Conservation (phyloP, 2,329 filamentous ascomycete genomes). For the Cladosporium halotolerans region DNA sequence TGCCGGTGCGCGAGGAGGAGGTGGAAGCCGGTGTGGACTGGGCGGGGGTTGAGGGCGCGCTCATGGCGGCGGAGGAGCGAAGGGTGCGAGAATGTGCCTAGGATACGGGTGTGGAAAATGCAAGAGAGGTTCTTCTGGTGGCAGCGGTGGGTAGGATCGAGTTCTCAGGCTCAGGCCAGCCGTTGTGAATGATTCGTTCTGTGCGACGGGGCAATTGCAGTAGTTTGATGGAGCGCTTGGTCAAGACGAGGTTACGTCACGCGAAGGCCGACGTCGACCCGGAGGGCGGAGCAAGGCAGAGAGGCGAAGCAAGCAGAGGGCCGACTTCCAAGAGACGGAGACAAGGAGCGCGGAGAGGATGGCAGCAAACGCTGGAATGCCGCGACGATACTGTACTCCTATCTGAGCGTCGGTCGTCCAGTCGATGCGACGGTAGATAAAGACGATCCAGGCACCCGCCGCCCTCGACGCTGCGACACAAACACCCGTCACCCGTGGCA, state of each 20-base stretch:
- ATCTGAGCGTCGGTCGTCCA: background rate
- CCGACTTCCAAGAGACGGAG: background rate
- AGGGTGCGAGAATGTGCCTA: background rate
- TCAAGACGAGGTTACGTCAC: background rate
- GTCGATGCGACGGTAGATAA: background rate
- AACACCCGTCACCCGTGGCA: background rate
- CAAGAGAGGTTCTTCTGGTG: background rate
- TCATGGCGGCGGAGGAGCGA: slow-evolving; percentile 3
- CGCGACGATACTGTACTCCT: background rate
- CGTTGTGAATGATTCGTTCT: background rate
- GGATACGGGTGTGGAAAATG: background rate
- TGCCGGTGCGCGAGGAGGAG: slow-evolving; percentile 16
- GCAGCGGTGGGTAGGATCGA: background rate
- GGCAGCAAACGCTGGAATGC: no score
- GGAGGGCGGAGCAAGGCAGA: background rate
- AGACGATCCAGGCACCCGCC: background rate
- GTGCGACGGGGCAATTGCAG: background rate
- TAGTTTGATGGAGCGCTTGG: background rate
- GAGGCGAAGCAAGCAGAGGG: background rate
- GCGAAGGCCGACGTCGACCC: background rate
- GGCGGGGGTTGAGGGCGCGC: slow-evolving; percentile 11
- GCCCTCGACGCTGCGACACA: background rate
- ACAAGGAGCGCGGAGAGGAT: background rate
- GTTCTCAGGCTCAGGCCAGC: background rate
- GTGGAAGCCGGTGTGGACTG: slow-evolving; percentile 15